phyloP scores from a whole-genome alignment of 306 rosid genomes.

The Cicer bijugum region DNA sequence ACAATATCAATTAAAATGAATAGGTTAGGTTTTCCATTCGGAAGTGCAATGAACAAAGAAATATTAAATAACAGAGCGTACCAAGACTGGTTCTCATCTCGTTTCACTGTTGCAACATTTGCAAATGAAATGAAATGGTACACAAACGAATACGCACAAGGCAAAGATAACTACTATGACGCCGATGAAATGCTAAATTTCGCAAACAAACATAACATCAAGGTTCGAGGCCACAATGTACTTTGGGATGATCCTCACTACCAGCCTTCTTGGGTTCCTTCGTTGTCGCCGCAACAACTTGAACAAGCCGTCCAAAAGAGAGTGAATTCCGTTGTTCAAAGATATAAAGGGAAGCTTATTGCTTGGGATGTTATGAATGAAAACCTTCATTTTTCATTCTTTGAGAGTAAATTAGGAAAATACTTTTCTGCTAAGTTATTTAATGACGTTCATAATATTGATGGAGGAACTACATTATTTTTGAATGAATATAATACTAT shows the following conservation, averaged over 20 bases:
- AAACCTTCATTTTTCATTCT: constrained; percentile 62
- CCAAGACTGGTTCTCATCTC: constrained; percentile 62
- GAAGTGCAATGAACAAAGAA: constrained; percentile 56
- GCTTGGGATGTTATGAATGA: constrained; percentile 87
- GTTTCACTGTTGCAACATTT: constrained; percentile 65
- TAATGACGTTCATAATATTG: constrained; percentile 53
- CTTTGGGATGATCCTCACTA: constrained; percentile 67
- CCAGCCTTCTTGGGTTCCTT: constrained; percentile 62
- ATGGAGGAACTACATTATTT: constrained; percentile 54
- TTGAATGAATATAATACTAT: constrained; percentile 72
- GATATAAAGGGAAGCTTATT: constrained; percentile 62
- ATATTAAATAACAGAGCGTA: constrained; percentile 60
- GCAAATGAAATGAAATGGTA: constrained; percentile 83
- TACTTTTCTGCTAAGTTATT: constrained; percentile 47
- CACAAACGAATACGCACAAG: constrained; percentile 51
- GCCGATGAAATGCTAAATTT: constrained; percentile 65
- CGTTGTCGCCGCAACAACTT: constrained; percentile 49
- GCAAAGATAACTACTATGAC: constrained; percentile 51
- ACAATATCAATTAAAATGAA: constrained; percentile 44
- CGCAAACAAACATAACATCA: constrained; percentile 50
- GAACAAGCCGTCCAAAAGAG: constrained; percentile 47
- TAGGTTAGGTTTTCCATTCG: constrained; percentile 55
- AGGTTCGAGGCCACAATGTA: constrained; percentile 77
- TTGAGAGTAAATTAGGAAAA: constrained; percentile 54
- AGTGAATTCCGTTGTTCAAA: constrained; percentile 52